A percentile compares a stretch with the other conserved stretches of the same genome.
These are phyloP conservation scores for Primulina tabacum DNA, from an alignment of 257 asterid species.

Conservation along the genomic window DNA sequence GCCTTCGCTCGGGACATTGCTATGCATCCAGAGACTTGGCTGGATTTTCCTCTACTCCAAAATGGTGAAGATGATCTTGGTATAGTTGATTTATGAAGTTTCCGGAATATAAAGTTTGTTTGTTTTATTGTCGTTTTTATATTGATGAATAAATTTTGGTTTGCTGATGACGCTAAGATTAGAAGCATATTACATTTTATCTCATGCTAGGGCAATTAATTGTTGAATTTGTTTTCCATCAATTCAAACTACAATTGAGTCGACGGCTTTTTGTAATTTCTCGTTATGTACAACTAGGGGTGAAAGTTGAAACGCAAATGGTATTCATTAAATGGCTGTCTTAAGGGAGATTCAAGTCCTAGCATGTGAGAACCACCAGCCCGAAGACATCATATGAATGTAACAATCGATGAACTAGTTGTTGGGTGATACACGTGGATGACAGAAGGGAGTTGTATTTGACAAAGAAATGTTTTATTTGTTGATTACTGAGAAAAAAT, in stretches of 20 bases:
- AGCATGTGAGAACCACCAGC: not conserved
- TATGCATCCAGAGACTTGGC: constrained; percentile 93
- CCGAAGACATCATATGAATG: not conserved
- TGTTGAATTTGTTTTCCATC: not conserved
- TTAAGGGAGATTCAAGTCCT: not conserved
- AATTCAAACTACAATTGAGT: not conserved
- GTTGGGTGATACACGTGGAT: not conserved
- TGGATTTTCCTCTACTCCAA: constrained; percentile 74
- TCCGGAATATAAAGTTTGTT: no score
- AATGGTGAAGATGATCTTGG: constrained; percentile 48
- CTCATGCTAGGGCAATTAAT: not conserved
- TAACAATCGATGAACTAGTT: not conserved
- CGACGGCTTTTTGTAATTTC: not conserved
- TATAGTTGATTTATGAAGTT: constrained; percentile 8
- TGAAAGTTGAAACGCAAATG: not conserved
- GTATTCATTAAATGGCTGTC: not conserved
- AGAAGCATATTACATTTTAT: not conserved
- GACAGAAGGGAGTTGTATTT: not conserved
- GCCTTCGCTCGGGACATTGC: constrained; percentile 73
- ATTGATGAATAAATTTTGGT: not conserved
- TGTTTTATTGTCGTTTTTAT: no score
- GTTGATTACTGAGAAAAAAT: not conserved
- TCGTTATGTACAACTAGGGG: not conserved
- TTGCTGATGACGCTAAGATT: not conserved
- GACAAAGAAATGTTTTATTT: not conserved